Conservation (phyloP, 1,284 basidiomycete genomes). For the Chondrostereum purpureum region DNA sequence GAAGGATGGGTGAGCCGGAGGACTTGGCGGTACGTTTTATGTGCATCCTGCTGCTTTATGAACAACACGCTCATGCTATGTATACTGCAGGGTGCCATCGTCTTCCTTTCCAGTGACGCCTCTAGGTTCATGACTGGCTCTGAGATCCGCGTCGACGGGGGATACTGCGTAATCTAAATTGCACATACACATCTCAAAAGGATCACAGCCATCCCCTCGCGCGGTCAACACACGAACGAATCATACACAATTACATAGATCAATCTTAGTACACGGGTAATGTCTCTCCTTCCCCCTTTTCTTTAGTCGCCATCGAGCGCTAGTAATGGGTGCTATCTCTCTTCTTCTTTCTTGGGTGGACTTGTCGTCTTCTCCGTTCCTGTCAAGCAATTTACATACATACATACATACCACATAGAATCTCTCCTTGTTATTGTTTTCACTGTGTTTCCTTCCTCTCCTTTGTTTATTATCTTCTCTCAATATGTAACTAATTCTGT, state of each 20-base stretch:
- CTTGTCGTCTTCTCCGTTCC: background rate
- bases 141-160: slow-evolving; percentile 82
- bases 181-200: background rate
- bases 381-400: slow-evolving; percentile 3
- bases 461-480: slow-evolving; percentile 5
- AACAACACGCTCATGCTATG: background rate
- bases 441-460: slow-evolving; percentile 1
- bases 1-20: slow-evolving; percentile 73
- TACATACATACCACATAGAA: slow-evolving; percentile 3
- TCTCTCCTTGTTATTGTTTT: background rate
- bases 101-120: slow-evolving; percentile 82
- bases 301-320: no score
- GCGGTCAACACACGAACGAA: background rate
- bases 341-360: no score
- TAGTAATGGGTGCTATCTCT: background rate
- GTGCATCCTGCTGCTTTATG: background rate
- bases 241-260: no score
- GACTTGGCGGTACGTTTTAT: slow-evolving; percentile 60
- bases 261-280: background rate
- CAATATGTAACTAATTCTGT: slow-evolving; percentile 11
- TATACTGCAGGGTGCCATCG: slow-evolving; percentile 61
- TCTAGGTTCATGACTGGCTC: slow-evolving; percentile 82
- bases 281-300: no score
- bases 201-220: background rate
- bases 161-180: slow-evolving; percentile 66